Evolutionary conservation across 2,329 filamentous ascomycete species (phyloP).

Genomic region (Pseudogymnoascus sp.): DNA sequence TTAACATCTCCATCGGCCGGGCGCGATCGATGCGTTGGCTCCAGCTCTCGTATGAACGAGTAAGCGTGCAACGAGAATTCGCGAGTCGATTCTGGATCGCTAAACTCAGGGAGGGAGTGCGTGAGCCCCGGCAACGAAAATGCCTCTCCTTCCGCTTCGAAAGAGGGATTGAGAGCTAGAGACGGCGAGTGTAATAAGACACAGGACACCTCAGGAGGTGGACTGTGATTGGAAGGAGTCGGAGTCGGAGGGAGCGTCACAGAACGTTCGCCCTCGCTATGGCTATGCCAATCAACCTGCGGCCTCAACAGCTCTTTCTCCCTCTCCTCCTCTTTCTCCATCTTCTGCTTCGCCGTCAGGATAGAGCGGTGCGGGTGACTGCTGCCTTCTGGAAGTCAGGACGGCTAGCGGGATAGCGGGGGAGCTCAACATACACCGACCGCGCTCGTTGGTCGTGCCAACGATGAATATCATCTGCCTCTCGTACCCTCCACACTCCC

Average conservation of each 20-base stretch:
- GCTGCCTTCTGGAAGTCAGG: background rate
- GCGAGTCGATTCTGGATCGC: background rate
- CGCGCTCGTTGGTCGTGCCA: conserved; percentile 33
- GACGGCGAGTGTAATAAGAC: background rate
- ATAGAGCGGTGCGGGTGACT: conserved; percentile 6
- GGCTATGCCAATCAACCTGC: background rate
- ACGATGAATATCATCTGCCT: conserved; percentile 56
- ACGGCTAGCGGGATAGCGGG: conserved; percentile 1
- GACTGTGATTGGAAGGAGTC: background rate
- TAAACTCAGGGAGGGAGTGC: background rate
- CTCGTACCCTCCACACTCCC: conserved; percentile 54
- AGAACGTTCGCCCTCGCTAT: background rate
- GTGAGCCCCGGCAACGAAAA: background rate
- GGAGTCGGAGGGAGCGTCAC: background rate
- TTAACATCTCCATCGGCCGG: background rate
- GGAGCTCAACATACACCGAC: conserved; percentile 5
- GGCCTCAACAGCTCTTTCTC: background rate
- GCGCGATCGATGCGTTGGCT: background rate
- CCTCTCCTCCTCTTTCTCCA: background rate
- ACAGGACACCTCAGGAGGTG: background rate
- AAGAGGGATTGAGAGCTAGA: background rate
- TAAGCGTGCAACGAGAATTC: background rate
- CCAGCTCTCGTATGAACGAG: background rate
- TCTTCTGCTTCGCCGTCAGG: background rate
- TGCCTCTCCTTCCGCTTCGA: background rate